phyloP scores from a whole-genome alignment of 371 early-diverging fungal species.

The Fennellomyces sp. region DNA sequence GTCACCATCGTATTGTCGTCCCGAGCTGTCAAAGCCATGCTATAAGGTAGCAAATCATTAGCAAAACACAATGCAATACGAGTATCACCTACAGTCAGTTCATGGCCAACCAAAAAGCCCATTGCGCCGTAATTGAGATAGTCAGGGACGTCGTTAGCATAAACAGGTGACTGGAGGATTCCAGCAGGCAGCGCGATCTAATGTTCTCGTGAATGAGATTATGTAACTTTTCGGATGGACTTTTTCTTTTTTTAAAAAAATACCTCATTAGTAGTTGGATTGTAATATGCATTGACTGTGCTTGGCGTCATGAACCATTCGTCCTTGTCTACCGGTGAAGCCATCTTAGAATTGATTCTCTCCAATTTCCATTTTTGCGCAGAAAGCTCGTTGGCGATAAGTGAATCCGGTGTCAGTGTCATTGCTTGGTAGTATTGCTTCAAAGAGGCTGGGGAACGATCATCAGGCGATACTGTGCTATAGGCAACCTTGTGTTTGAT shows the following conservation, averaged over 20 bases:
- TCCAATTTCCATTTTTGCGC: slow-evolving; percentile 18
- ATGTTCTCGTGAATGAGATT: not conserved
- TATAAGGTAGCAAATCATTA: not conserved
- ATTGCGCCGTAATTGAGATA: slow-evolving; percentile 64
- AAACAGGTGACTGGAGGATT: slow-evolving; percentile 58
- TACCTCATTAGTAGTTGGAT: slow-evolving; percentile 44
- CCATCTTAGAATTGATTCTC: slow-evolving; percentile 24
- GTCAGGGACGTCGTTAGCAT: slow-evolving; percentile 39
- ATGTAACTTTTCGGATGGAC: not conserved
- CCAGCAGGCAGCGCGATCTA: slow-evolving; percentile 63
- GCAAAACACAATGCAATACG: no score
- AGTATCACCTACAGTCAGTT: slow-evolving; percentile 43
- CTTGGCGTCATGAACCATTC: slow-evolving; percentile 63
- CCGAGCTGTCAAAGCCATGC: slow-evolving; percentile 56
- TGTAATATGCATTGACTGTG: slow-evolving; percentile 68
- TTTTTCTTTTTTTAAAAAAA: no score
- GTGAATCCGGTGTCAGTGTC: slow-evolving; percentile 23
- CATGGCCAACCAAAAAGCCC: slow-evolving; percentile 65
- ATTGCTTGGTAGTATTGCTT: slow-evolving; percentile 41
- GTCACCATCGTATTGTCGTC: slow-evolving; percentile 56
- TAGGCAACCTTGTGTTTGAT: slow-evolving; percentile 53
- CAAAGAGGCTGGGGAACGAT: slow-evolving; percentile 41
- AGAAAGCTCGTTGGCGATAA: slow-evolving; percentile 44
- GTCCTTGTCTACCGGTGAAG: slow-evolving; percentile 42
- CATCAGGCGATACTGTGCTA: slow-evolving; percentile 51